A percentile compares a stretch with the other conserved stretches of the same genome.
These are phyloP conservation scores for Ganoderma sinense DNA, from an alignment of 1,284 basidiomycete genomes.

Conservation along the genomic window DNA sequence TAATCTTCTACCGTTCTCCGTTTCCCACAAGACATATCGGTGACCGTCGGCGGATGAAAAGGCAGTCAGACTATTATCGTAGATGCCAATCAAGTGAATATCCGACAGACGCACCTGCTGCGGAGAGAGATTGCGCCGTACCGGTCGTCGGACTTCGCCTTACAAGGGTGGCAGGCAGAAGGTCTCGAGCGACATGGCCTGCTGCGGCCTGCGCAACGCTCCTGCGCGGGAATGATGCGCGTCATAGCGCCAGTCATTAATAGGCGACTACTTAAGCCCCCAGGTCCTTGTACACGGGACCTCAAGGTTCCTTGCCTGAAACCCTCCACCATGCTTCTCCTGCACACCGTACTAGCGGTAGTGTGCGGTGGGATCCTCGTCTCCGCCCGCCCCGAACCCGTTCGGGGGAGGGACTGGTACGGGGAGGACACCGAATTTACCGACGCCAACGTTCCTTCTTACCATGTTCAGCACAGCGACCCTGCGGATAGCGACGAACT, in stretches of 20 bases:
- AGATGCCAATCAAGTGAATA: background rate
- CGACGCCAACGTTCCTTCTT: constrained; percentile 2
- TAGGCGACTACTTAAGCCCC: constrained; percentile 9
- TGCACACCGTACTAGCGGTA: constrained; percentile 31
- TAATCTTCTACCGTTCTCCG: background rate
- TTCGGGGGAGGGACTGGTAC: constrained; percentile 8
- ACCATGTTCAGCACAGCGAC: background rate
- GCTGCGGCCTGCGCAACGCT: constrained; percentile 27
- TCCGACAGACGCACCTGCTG: constrained; percentile 6
- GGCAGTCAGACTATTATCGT: background rate
- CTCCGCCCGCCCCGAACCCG: constrained; percentile 24
- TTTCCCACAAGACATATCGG: background rate
- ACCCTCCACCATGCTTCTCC: constrained; percentile 28
- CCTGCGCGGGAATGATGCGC: constrained; percentile 15
- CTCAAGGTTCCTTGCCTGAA: constrained; percentile 13
- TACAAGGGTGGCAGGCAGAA: background rate
- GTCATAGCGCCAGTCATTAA: constrained; percentile 9
- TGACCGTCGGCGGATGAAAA: background rate
- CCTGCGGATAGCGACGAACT: background rate
- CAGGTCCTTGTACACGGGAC: background rate
- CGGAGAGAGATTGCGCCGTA: constrained; percentile 13
- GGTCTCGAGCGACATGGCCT: constrained; percentile 15
- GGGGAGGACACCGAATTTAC: constrained; percentile 4
- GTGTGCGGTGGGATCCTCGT: constrained; percentile 32
- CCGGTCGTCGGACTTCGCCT: constrained; percentile 2